Evolutionary conservation across 306 rosid species (phyloP), one percentile per base, ranked within the genome.

Genomic region (Begonia masoniana): DNA sequence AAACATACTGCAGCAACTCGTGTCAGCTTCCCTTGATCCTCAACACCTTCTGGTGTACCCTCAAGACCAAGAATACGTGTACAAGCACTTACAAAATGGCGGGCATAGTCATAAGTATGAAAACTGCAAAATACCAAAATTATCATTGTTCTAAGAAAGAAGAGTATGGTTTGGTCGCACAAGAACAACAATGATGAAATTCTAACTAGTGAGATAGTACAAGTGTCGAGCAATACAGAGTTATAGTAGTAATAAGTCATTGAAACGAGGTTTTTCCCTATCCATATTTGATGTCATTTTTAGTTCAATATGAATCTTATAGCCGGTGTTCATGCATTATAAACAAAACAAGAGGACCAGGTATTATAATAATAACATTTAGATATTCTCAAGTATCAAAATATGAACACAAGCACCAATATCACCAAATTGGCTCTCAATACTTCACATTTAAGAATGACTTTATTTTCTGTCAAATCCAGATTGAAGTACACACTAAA

Each of bases 21-120:
- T 54, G 96, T 87, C 61, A 87, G 80, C 75, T 67, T 80, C 66
- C 94, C 96, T 71, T 83, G 94, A 72, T 87, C 80, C 73, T 78
- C 96, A 70, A 87, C 96, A 46, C 96, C 94, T 66, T 87, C 96
- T 47, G 94, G 96, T 0, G 94, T 87, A 51, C 96, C 89, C 76
- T 87, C 94, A 61, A 83, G 89, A 60, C 89, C 89, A 65, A 87
- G 89, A 62, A 83, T 80, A 55, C 96, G 96, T 59, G 89, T 87
- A 60, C 94, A 87, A 51, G 94, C 89, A 68, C 96, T 87, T 26
- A 87, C 94, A 57, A 87, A 87, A 74, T 87, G 96, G 8, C 96
- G 78, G 52, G 94, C 96, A 60, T 87, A 87, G 72, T 87, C 94
- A 54, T 87, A 87, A 45, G 96, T 87, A 71, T 87, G 96, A 74